Evolutionary conservation across 2,329 filamentous ascomycete genomes (phyloP).

Genomic region (Elsinoe ampelina): DNA sequence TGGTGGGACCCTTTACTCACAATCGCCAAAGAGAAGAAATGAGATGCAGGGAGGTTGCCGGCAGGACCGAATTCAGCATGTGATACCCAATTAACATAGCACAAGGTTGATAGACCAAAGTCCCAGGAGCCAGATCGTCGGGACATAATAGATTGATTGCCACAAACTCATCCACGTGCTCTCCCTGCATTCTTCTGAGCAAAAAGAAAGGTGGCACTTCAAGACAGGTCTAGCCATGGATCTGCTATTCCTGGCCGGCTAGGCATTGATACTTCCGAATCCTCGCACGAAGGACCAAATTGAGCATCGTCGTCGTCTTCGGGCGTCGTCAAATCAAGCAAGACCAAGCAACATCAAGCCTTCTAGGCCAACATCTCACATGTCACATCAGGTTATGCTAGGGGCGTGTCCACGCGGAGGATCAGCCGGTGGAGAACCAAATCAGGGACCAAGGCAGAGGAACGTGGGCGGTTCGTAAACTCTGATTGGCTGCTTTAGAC

Average conservation of each 20-base stretch:
- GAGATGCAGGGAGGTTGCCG: not conserved
- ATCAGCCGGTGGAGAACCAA: slow-evolving; percentile 3
- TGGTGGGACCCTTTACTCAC: not conserved
- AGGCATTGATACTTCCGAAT: too few species aligned
- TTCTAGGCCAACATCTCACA: not conserved
- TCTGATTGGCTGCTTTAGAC: slow-evolving; percentile 9
- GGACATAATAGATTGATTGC: not conserved
- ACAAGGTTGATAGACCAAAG: not conserved
- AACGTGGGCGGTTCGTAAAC: not conserved
- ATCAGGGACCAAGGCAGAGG: not conserved
- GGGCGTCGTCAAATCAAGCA: not conserved
- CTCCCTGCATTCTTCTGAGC: not conserved
- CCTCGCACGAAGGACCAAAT: not conserved
- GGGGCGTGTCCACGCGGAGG: not conserved
- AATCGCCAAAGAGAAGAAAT: not conserved
- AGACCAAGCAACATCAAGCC: slow-evolving; percentile 2
- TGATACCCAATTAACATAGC: not conserved
- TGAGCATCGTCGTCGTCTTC: not conserved
- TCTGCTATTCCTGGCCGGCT: too few species aligned
- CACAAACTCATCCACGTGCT: slow-evolving; percentile 1
- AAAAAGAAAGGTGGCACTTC: not conserved
- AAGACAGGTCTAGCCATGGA: too few species aligned
- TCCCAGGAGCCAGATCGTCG: not conserved
- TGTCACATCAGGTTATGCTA: not conserved
- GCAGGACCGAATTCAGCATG: not conserved